Evolutionary conservation across 331 rosid genomes (phyloP), one percentile per base, ranked within the genome.

Genomic region (Pyrus hybrid): DNA sequence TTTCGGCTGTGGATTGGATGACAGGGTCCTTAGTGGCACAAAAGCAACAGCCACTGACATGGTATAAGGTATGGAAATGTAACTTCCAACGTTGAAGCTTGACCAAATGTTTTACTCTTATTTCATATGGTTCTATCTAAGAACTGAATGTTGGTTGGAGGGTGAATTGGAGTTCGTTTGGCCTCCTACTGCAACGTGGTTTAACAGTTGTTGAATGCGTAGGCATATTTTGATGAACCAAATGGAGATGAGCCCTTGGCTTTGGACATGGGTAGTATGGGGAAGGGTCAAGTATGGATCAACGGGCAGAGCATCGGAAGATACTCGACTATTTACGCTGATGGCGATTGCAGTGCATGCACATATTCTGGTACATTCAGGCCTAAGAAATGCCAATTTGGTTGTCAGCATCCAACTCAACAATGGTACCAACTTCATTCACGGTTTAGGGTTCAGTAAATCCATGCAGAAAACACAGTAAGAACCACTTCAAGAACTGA

Each of bases 281-380:
- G 90, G 49, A 91, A 91, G 63, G 97, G 97, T 72, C 92, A 87
- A 77, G 84, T 75, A 41, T 91, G 97, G 97, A 85, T 91, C 83
- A 91, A 91, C 68, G 97, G 97, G 68, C 82, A 91, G 45, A 89
- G 85, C 77, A 82, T 91, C 32, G 94, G 97, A 79, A 91, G 97
- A 72, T 91, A 89, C 75, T 91, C 94, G 97, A 83, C 85, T 69
- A 79, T 61, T 72, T 78, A 84, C 76, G 97, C 97, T 51, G 75
- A 80, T 17, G 97, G 94, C 35, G 63, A 83, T 66, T 91, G 97
- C 69, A 78, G 54, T 13, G 26, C 72, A 43, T 91, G 97, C 74
- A 77, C 78, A 83, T 89, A 91, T 66, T 74, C 93, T 12, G 83
- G 77, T 47, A 91, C 97, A 57, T 91, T 33, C 83, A 80, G 91